Evolutionary conservation across 73 alveolate genomes (phyloP), one percentile per base, ranked within the genome.

Genomic region (Paramecium bursaria): DNA sequence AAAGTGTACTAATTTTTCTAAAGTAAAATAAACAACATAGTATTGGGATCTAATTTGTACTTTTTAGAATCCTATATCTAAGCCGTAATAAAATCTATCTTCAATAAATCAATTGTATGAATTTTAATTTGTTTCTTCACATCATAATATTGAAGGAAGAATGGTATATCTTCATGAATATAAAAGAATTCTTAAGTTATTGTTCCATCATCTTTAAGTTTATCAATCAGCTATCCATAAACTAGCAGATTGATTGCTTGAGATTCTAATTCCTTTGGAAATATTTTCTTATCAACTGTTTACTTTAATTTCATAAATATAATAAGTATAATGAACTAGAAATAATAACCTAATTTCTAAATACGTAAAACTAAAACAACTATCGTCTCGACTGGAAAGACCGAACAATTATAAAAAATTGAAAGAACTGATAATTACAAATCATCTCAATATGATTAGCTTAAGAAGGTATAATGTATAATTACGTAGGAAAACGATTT

Each of bases 401-500:
- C n/a, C n/a, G n/a, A n/a, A n/a, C n/a, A n/a, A n/a, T n/a, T n/a
- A n/a, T n/a, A n/a, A 39, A 7, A 39, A 39, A 7, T 39, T 39
- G 11, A 39, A 7, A 5, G 49, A 7, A 39, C 49, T 39, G 11
- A 39, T 39, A 39, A 5, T 39, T 39, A 39, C 11, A 7, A 39
- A 39, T 39, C 5, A 39, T 7, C 49, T 39, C 11, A 39, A 39
- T 7, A 33, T 35, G 82, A 67, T 67, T 17, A 67, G 33, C 44
- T 67, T 14, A 67, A 14, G 33, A 67, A 67, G 57, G 82, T 67
- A 31, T 19, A 39, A 39, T 39, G 5, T 26, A 67, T 39, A 3
- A 67, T 11, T 35, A 19, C n/a, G 17, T 0, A 67, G 82, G 60
- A 67, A 67, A 67, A 67, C 44, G 82, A 67, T 4, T 67, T 3